phyloP scores from a whole-genome alignment of 257 asterid species.

The Scutellaria barbata region DNA sequence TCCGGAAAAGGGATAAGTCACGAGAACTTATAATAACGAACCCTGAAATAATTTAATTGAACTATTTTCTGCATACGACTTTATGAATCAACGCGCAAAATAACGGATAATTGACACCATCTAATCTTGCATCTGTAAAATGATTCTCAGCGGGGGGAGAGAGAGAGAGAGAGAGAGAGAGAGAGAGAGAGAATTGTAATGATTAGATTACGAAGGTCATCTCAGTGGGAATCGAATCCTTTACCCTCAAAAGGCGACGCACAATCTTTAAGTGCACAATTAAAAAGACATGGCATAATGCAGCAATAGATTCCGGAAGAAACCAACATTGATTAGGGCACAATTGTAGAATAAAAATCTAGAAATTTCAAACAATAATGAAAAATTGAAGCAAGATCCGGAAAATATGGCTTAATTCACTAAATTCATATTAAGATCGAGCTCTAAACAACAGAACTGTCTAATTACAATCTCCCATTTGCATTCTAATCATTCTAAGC shows the following conservation, averaged over 20 bases:
- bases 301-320: constrained; percentile 12
- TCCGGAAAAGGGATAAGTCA: not conserved
- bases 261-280: not conserved
- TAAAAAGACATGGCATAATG: not conserved
- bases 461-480: constrained; percentile 31
- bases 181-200: constrained; percentile 2
- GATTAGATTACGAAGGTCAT: not conserved
- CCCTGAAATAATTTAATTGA: not conserved
- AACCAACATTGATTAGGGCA: not conserved
- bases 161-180: too few relatives aligned
- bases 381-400: not conserved
- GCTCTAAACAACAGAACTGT: constrained; percentile 16
- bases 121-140: not conserved
- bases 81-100: not conserved
- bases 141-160: not conserved
- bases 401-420: constrained; percentile 3
- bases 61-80: not conserved
- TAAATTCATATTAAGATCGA: constrained; percentile 22
- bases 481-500: not conserved
- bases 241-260: not conserved
- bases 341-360: not conserved
- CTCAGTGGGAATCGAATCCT: constrained; percentile 20
- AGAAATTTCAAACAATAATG: not conserved
- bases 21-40: not conserved
- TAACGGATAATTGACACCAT: not conserved